Conservation (phyloP, 202 grass and related monocot genomes). For the Brachypodium distachyon region DNA sequence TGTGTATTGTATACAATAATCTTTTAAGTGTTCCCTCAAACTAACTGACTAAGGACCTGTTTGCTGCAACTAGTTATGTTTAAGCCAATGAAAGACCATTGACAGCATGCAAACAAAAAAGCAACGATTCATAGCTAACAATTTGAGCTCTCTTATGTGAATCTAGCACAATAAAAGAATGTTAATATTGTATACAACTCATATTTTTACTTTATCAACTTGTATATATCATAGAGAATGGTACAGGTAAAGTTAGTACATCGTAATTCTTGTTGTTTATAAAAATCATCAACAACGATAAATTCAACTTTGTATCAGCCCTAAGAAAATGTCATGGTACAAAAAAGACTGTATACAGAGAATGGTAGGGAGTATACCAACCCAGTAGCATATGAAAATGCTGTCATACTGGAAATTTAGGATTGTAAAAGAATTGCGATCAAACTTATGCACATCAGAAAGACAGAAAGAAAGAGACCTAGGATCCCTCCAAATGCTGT, state of each 20-base stretch:
- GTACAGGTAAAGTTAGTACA: not conserved
- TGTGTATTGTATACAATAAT: not conserved
- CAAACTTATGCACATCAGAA: not conserved
- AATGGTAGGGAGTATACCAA: not conserved
- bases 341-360: not conserved
- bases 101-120: not conserved
- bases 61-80: not conserved
- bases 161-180: not conserved
- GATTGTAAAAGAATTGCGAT: not conserved
- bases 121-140: not conserved
- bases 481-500: constrained; percentile 99
- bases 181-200: not conserved
- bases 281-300: not conserved
- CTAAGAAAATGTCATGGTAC: not conserved
- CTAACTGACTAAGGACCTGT: not conserved
- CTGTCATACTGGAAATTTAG: too few species aligned
- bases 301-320: not conserved
- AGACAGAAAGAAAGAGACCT: constrained; percentile 22
- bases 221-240: not conserved
- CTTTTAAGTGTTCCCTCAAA: not conserved
- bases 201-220: not conserved
- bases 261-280: not conserved
- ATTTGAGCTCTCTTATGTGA: not conserved
- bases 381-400: not conserved
- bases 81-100: not conserved